Evolutionary conservation across 495 filamentous ascomycete species (phyloP).

Genomic region (Talaromyces stipitatus): DNA sequence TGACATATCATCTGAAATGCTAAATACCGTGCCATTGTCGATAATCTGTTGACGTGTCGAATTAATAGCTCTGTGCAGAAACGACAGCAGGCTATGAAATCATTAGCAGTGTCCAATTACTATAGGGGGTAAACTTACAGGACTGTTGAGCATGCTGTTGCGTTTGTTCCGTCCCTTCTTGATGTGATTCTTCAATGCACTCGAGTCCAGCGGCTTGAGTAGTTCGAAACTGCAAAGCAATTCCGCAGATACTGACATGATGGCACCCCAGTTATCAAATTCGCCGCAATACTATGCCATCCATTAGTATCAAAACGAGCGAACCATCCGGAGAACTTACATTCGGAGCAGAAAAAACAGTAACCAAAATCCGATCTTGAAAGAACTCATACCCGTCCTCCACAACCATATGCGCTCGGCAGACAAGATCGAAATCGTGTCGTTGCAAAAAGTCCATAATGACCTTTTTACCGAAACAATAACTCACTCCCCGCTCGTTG

Average conservation of each 20-base stretch:
- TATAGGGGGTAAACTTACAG: slow-evolving; percentile 49
- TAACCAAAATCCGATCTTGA: slow-evolving; percentile 89
- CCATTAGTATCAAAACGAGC: slow-evolving; percentile 13
- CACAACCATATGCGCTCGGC: slow-evolving; percentile 98
- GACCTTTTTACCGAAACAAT: slow-evolving; percentile 97
- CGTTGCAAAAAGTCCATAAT: slow-evolving; percentile 93
- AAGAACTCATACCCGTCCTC: slow-evolving; percentile 99
- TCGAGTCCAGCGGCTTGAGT: slow-evolving; percentile 94
- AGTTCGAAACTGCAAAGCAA: slow-evolving; percentile 96
- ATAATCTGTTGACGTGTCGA: not conserved
- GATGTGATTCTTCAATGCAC: slow-evolving; percentile 95
- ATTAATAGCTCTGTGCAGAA: slow-evolving; percentile 42
- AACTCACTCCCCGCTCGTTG: slow-evolving; percentile 95
- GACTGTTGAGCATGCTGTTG: slow-evolving; percentile 88
- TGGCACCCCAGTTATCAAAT: slow-evolving; percentile 98
- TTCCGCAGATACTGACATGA: slow-evolving; percentile 94
- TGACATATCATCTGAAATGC: slow-evolving; percentile 16
- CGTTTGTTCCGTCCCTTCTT: slow-evolving; percentile 93
- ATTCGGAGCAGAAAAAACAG: slow-evolving; percentile 96
- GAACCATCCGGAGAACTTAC: slow-evolving; percentile 47
- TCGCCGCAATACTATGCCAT: slow-evolving; percentile 83
- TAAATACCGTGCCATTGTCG: slow-evolving; percentile 7
- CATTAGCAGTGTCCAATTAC: slow-evolving; percentile 10
- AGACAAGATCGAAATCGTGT: slow-evolving; percentile 96
- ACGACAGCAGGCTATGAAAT: slow-evolving; percentile 33